Conservation (phyloP, 192 early-diverging fungal species). For the Globomyces pollinis-pini region DNA sequence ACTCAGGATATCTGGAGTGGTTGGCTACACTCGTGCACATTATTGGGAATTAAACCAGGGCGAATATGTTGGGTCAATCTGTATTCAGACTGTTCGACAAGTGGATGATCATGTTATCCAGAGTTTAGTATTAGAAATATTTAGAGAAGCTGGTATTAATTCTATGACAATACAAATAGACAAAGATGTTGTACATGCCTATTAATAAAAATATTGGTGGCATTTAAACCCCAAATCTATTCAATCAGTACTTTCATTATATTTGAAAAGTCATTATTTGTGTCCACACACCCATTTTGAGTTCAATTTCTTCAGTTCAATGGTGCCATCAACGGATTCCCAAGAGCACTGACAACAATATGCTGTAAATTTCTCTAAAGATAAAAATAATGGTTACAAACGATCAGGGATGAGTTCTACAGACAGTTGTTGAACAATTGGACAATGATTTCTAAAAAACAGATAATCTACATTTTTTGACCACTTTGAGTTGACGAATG, state of each 20-base stretch:
- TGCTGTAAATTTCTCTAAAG: not conserved
- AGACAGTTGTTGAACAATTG: constrained; percentile 9
- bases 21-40: constrained; percentile 31
- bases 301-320: not conserved
- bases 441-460: constrained; percentile 25
- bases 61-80: constrained; percentile 34
- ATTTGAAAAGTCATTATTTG: no score
- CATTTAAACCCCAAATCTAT: no score
- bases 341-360: constrained; percentile 11
- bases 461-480: constrained; percentile 18
- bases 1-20: constrained; percentile 17
- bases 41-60: constrained; percentile 40
- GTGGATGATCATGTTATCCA: constrained; percentile 24
- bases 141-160: constrained; percentile 26
- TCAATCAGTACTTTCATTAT: no score
- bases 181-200: constrained; percentile 18
- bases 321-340: not conserved
- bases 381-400: not conserved
- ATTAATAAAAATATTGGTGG: constrained; percentile 14
- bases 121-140: constrained; percentile 22
- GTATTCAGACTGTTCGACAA: constrained; percentile 19
- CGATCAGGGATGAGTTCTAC: not conserved
- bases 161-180: constrained; percentile 37
- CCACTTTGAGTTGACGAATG: constrained; percentile 6
- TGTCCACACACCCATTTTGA: constrained; percentile 4